Conservation (phyloP, 805 yeast genomes). For the Starmerella apis region DNA sequence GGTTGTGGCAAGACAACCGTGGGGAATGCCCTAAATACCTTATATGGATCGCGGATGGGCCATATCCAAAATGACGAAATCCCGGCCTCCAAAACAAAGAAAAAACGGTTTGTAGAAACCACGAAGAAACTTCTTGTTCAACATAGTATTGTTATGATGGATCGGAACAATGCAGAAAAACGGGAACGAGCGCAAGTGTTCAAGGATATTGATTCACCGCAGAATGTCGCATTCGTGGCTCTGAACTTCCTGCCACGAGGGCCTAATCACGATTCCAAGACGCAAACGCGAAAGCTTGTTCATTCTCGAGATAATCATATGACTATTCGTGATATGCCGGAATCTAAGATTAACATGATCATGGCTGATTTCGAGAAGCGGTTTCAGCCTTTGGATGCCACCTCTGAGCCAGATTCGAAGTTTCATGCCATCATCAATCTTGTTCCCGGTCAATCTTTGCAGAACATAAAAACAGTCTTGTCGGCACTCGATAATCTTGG, state of each 20-base stretch:
- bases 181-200: background rate
- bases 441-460: background rate
- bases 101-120: background rate
- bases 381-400: background rate
- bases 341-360: background rate
- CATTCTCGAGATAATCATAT: background rate
- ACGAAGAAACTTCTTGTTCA: background rate
- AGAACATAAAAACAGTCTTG: background rate
- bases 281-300: background rate
- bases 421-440: background rate
- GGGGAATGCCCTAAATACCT: background rate
- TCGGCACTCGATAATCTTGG: background rate
- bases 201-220: background rate
- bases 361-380: background rate
- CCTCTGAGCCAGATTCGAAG: background rate
- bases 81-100: background rate
- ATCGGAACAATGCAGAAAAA: slow-evolving; percentile 4
- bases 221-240: background rate
- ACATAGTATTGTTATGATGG: background rate
- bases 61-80: slow-evolving; percentile 4
- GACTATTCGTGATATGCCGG: background rate
- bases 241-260: slow-evolving; percentile 1
- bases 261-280: background rate
- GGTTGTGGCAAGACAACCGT: background rate
- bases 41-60: background rate